Percentiles rank a stretch among this genome's conserved stretches.
Evolutionary conservation across 345 rosid species (phyloP).

Genomic region (Kernera saxatilis): DNA sequence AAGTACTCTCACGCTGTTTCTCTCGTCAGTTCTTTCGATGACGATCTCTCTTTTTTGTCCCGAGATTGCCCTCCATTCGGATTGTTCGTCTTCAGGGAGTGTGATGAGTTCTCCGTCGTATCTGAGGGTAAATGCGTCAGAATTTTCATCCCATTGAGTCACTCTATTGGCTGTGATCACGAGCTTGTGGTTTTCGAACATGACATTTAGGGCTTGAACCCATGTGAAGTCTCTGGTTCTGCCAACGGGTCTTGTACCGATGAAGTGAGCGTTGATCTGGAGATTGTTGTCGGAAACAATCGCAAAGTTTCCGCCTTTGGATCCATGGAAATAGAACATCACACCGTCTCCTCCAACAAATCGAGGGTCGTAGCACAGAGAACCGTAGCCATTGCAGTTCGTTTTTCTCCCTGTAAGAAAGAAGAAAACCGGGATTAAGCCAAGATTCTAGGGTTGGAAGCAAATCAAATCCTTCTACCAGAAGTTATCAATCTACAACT

Average conservation of each 20-base stretch:
- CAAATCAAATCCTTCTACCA: background rate
- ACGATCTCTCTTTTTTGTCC: conserved; percentile 40
- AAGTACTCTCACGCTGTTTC: conserved; percentile 43
- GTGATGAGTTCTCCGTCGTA: conserved; percentile 49
- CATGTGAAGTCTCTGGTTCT: conserved; percentile 84
- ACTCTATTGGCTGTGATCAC: conserved; percentile 56
- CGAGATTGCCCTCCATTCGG: conserved; percentile 47
- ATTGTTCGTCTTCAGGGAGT: conserved; percentile 57
- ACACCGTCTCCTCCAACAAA: conserved; percentile 84
- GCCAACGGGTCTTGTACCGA: conserved; percentile 72
- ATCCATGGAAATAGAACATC: conserved; percentile 92
- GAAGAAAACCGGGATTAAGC: background rate
- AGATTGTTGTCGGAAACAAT: conserved; percentile 66
- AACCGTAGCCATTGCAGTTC: conserved; percentile 70
- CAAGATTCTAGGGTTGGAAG: background rate
- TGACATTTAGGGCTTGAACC: conserved; percentile 75
- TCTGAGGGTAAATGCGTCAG: conserved; percentile 50
- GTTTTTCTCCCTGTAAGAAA: conserved; percentile 59
- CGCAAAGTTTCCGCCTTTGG: conserved; percentile 78
- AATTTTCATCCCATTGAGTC: conserved; percentile 46
- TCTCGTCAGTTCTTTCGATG: conserved; percentile 61
- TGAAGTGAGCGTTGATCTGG: conserved; percentile 86
- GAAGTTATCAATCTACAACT: background rate
- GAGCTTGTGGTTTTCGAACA: conserved; percentile 65
- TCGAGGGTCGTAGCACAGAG: conserved; percentile 79